Conservation (phyloP, 345 rosid genomes). For the Lepidium aucheri region DNA sequence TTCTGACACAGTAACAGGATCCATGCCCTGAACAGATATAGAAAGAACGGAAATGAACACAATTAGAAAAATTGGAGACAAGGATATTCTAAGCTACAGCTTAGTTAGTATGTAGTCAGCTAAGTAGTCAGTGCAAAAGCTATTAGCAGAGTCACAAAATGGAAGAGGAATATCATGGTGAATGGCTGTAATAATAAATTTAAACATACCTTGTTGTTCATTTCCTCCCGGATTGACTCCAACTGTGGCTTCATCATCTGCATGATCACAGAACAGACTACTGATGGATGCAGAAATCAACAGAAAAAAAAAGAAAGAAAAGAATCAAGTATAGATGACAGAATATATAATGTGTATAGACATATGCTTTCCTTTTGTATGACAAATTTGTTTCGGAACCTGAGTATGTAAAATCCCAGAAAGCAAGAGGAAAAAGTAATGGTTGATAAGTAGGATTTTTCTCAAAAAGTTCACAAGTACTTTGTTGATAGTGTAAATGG, state of each 20-base stretch:
- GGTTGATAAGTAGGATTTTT: not conserved
- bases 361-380: not conserved
- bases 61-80: not conserved
- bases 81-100: not conserved
- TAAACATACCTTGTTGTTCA: slow-evolving; percentile 43
- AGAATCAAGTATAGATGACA: not conserved
- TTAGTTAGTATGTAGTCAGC: not conserved
- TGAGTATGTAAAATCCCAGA: not conserved
- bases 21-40: slow-evolving; percentile 39
- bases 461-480: not conserved
- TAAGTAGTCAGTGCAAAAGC: not conserved
- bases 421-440: not conserved
- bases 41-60: not conserved
- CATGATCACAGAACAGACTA: slow-evolving; percentile 28
- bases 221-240: slow-evolving; percentile 50
- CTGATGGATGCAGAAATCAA: not conserved
- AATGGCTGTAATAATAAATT: slow-evolving; percentile 4
- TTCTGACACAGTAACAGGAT: slow-evolving; percentile 39
- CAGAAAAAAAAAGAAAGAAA: not conserved
- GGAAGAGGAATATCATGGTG: not conserved
- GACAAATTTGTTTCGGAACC: not conserved
- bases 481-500: not conserved
- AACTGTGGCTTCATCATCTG: slow-evolving; percentile 64
- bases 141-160: not conserved
- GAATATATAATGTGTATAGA: not conserved